Base-by-base conservation (phyloP, 768 basidiomycete species). In the Butyriboletus loyo region DNA sequence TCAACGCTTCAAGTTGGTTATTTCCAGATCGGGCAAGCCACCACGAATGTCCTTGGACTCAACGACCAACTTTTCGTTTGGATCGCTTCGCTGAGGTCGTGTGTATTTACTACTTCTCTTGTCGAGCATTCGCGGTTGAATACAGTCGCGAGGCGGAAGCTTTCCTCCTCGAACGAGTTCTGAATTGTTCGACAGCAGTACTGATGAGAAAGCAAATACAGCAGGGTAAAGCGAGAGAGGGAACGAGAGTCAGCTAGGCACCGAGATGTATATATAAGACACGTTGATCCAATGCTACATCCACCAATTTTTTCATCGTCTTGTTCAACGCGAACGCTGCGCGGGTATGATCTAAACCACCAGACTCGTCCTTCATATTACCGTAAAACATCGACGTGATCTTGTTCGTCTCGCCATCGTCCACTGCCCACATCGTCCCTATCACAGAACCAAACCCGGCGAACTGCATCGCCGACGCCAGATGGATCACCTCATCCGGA, bases 341-440 rank as follows among this genome's bases (percentile, higher is more conserved):
- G 6, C 52, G 50, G 35, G 50, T 37, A 24, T 51, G 17, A 30
- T 51, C 50, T 5, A 50, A 9, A n/a, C 8, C 15, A 10, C 50
- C 50, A 21, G 3, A 49, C 11, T 50, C 50, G 17, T 50, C 27
- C 35, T 30, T 36, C 21, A 51, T 37, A 7, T 50, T 13, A 1
- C 19, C 28, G 13, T 51, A 51, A n/a, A 50, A 51, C 9, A 27
- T 22, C 17, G 34, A 30, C 5, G 48, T n/a, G 35, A 51, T 24
- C 35, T 28, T 37, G 15, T 28, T 50, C 27, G 50, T 30, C 27
- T 28, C 11, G 8, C 8, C 21, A 7, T 50, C 34, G 14, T 51
- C 50, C 11, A 37, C 47, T 1, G 46, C 50, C 46, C 50, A 49
- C 46, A 51, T 49, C 21, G 50, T 51, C 13, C 49, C 49, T 5